These are phyloP conservation scores for Scortechinia acanthostroma DNA, from an alignment of 2,329 filamentous ascomycete genomes.

Conservation along the genomic window DNA sequence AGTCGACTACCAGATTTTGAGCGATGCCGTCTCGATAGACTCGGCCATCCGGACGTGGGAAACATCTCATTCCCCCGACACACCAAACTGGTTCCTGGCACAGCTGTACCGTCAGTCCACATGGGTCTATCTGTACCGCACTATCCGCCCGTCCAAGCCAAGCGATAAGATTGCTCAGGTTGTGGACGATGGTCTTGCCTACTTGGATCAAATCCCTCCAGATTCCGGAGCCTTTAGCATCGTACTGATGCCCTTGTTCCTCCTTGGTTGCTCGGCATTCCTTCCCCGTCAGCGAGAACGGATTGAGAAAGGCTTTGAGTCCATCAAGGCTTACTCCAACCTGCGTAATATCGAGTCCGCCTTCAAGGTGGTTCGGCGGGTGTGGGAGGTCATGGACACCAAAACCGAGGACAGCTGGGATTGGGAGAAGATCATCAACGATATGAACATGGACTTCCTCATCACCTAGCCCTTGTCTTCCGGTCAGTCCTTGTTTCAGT, in stretches of 20 bases:
- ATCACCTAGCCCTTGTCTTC: conserved; percentile 44
- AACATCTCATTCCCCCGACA: conserved; percentile 16
- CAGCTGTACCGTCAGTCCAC: conserved; percentile 55
- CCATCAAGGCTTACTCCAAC: conserved; percentile 43
- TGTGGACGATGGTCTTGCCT: conserved; percentile 48
- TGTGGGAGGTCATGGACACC: conserved; percentile 54
- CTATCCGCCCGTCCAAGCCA: conserved; percentile 45
- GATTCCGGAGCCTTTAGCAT: conserved; percentile 48
- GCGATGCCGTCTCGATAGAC: conserved; percentile 48
- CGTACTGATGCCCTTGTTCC: conserved; percentile 51
- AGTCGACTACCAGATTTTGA: conserved; percentile 45
- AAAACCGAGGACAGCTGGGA: conserved; percentile 50
- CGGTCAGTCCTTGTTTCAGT: too few relatives aligned
- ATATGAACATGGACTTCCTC: conserved; percentile 52
- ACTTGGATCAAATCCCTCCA: conserved; percentile 42
- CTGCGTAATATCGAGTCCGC: conserved; percentile 50
- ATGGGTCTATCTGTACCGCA: conserved; percentile 57
- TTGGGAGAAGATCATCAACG: conserved; percentile 51
- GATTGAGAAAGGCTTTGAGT: conserved; percentile 41
- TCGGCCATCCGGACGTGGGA: conserved; percentile 46
- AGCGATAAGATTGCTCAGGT: conserved; percentile 44
- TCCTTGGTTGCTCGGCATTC: conserved; percentile 54
- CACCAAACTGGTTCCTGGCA: conserved; percentile 15
- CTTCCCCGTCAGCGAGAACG: conserved; percentile 42
- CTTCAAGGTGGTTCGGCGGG: conserved; percentile 40